Conservation (phyloP, 2,329 filamentous ascomycete genomes). For the Verticillium klebahnii region DNA sequence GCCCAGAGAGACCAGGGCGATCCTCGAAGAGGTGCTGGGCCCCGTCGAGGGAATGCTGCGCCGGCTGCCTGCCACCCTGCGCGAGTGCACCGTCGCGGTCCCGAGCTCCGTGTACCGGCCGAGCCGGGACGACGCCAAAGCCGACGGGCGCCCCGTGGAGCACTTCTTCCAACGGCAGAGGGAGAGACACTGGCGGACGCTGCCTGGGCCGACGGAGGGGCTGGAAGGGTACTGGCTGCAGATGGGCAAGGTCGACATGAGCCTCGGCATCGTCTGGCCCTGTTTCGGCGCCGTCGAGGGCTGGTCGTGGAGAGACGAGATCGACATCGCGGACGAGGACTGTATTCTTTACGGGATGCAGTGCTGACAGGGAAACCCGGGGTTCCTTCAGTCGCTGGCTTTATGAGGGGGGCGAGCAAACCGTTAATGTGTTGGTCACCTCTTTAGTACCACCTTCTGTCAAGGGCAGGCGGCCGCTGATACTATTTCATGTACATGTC, state of each 20-base stretch:
- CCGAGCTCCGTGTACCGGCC: conserved; percentile 16
- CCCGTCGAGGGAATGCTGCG: conserved; percentile 16
- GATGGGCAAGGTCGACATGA: conserved; percentile 16
- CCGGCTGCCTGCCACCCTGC: conserved; percentile 10
- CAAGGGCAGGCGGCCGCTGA: no score
- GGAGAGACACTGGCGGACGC: conserved; percentile 17
- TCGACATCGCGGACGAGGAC: not conserved
- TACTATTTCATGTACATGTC: no score
- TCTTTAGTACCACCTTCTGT: no score
- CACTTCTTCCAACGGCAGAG: conserved; percentile 8
- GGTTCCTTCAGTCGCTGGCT: no score
- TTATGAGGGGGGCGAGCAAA: no score
- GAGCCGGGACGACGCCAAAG: conserved; percentile 11
- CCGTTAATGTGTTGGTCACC: no score
- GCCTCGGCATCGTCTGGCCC: not conserved
- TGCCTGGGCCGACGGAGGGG: conserved; percentile 6
- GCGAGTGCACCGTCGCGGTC: conserved; percentile 16
- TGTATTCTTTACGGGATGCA: not conserved
- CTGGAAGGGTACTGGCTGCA: conserved; percentile 20
- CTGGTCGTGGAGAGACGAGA: not conserved
- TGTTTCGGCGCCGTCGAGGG: not conserved
- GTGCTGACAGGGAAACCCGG: no score
- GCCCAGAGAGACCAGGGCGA: not conserved
- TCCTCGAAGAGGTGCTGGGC: conserved; percentile 11
- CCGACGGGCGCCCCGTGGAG: conserved; percentile 8